A percentile compares a stretch with the other conserved stretches of the same genome.
These are phyloP conservation scores for Picea abies DNA, from an alignment of 83 land plant species.

Conservation along the genomic window DNA sequence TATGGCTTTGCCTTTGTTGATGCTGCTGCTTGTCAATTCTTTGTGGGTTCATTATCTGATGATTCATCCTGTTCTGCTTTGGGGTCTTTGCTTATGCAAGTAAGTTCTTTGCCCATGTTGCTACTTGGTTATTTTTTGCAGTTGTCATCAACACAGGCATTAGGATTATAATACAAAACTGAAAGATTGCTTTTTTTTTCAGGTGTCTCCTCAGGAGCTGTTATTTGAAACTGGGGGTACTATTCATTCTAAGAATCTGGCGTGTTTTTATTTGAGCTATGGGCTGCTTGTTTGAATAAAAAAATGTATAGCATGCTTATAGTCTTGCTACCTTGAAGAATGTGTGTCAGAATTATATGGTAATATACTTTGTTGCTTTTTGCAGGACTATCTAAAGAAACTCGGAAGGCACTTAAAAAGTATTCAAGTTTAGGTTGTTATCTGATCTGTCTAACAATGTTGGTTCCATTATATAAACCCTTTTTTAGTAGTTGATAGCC, in stretches of 20 bases:
- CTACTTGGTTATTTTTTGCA: background rate
- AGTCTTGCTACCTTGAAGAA: background rate
- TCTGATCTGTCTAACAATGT: background rate
- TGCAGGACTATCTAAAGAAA: conserved; percentile 82
- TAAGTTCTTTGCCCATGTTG: conserved; percentile 22
- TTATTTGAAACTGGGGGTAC: conserved; percentile 81
- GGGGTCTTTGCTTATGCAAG: conserved; percentile 87
- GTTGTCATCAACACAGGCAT: background rate
- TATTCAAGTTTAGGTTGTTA: conserved; percentile 58
- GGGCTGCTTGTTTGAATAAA: background rate
- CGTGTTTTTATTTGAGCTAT: too few species aligned
- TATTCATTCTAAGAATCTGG: background rate
- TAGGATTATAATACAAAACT: background rate
- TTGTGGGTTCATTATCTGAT: conserved; percentile 86
- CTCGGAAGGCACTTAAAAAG: conserved; percentile 65
- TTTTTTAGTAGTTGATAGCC: background rate
- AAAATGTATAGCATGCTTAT: background rate
- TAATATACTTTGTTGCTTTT: background rate
- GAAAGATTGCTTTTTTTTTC: conserved; percentile 16
- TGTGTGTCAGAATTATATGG: background rate
- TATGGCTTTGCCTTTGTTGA: conserved; percentile 97
- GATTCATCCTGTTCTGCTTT: conserved; percentile 78
- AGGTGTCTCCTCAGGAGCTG: conserved; percentile 94
- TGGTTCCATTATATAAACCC: background rate
- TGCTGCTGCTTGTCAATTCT: conserved; percentile 88